A percentile compares a stretch with the other conserved stretches of the same genome.
Evolutionary conservation across 23 red algal species (phyloP).

Genomic region (Gracilariopsis chorda): DNA sequence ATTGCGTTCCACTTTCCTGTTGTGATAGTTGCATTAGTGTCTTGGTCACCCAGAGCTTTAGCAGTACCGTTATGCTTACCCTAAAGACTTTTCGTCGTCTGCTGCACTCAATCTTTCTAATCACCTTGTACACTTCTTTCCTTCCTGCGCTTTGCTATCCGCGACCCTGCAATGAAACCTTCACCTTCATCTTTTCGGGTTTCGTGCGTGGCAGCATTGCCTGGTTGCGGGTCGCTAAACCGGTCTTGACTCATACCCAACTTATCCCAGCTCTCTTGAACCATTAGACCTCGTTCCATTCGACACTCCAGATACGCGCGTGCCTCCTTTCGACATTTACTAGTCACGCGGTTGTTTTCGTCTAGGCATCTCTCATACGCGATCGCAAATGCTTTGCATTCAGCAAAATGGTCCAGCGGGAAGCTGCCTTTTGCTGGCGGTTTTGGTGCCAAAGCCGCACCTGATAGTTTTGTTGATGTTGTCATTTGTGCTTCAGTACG

Average conservation of each 20-base stretch:
- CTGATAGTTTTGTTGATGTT: conserved; percentile 62
- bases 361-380: conserved; percentile 74
- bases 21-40: no score
- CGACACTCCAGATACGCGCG: conserved; percentile 83
- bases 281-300: conserved; percentile 89
- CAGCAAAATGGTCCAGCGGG: conserved; percentile 87
- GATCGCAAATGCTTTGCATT: conserved; percentile 79
- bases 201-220: not conserved
- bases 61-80: no score
- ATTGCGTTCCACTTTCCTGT: no score
- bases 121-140: not conserved
- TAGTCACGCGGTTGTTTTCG: conserved; percentile 35
- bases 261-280: conserved; percentile 59
- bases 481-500: conserved; percentile 31
- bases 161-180: conserved; percentile 54
- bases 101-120: not conserved
- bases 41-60: no score
- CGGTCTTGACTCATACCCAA: conserved; percentile 68
- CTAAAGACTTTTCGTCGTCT: no score
- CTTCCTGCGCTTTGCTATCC: conserved; percentile 56
- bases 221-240: not conserved
- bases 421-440: conserved; percentile 90
- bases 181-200: conserved; percentile 3
- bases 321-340: conserved; percentile 73
- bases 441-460: conserved; percentile 12